Base-by-base conservation (phyloP, 179 eudicot genomes). In the Beta corolliflora region DNA sequence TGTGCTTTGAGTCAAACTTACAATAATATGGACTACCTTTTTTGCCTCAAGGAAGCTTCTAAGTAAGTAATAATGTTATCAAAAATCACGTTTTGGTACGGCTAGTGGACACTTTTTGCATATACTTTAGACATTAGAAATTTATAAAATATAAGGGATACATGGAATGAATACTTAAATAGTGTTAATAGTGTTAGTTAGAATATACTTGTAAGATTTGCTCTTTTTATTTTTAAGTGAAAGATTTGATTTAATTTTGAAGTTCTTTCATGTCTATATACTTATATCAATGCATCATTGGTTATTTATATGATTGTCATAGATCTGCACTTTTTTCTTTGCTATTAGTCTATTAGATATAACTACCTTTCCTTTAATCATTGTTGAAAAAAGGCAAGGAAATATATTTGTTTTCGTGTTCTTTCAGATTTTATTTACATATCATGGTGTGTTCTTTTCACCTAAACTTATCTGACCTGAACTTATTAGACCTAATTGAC, bases 1-100 rank as follows among this genome's bases (percentile, higher is more conserved):
- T 63, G 68, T 64, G 41, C 0, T 64, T 21, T 11, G 48, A 78
- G 78, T 82, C 85, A 78, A 82, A 73, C 58, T 36, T 55, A 3
- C 46, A 61, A 78, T 82, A 52, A 71, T 73, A 15, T 25, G 52
- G 14, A 10, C n/a, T 3, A 11, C 59, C 18, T 41, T 41, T 65
- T 64, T 73, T 46, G 60, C 60, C 46, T 64, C 77, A 14, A 73
- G 21, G 85, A 82, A 82, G 79, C 75, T 78, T 67, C 81, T 31
- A 53, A 4, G 73, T 15, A 48, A 77, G 45, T 48, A 29, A 23
- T n/a, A 66, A 29, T 48, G 25, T 66, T 53, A 68, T 68, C 67
- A 19, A 56, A n/a, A 23, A 56, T 75, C 77, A 75, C 77, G 77
- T 75, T 72, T 54, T 73, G 19, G 45, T 53, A 73, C 61, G 77